These are phyloP conservation scores for Fragaria ananassa DNA, from an alignment of 306 rosid genomes.

Conservation along the genomic window DNA sequence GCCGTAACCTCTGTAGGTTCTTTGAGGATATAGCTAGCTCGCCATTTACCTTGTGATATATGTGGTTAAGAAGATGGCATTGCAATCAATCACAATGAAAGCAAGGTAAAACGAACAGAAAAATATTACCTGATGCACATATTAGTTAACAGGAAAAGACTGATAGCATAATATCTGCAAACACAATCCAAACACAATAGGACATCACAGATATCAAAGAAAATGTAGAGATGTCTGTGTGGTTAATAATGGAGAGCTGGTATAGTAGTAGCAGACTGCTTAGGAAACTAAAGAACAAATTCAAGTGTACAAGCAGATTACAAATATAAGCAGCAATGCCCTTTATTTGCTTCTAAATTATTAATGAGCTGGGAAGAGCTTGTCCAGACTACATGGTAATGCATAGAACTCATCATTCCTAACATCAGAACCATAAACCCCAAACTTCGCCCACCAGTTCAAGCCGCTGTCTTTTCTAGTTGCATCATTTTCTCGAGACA, in stretches of 20 bases:
- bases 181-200: slow-evolving; percentile 6
- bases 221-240: neutral
- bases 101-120: neutral
- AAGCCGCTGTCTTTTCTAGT: slow-evolving; percentile 51
- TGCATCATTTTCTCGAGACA: slow-evolving; percentile 42
- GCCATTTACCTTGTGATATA: neutral
- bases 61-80: neutral
- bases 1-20: neutral
- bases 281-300: neutral
- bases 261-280: slow-evolving; percentile 8
- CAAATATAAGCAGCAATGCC: neutral
- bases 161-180: neutral
- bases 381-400: slow-evolving; percentile 50
- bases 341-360: neutral
- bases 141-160: neutral
- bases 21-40: neutral
- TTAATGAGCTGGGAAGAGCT: slow-evolving; percentile 50
- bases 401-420: slow-evolving; percentile 70
- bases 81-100: neutral
- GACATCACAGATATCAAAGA: neutral
- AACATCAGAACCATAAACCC: slow-evolving; percentile 50
- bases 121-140: neutral
- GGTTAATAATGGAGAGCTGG: neutral
- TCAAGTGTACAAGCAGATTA: neutral
- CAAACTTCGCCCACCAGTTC: slow-evolving; percentile 75